phyloP scores from a whole-genome alignment of 805 yeast species.

The Citeromyces matritensis region DNA sequence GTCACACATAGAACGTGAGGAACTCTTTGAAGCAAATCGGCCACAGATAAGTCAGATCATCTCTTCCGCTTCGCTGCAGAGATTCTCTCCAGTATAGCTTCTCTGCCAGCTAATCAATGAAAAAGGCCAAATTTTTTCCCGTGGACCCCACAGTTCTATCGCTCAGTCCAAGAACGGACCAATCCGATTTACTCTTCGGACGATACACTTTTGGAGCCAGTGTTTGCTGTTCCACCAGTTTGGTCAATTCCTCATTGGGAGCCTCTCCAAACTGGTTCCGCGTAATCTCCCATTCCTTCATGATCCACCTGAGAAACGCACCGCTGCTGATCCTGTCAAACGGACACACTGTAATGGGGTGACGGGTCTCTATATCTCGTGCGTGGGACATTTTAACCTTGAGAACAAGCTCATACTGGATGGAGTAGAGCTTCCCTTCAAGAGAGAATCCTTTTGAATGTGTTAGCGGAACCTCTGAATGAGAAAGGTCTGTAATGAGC shows the following conservation, averaged over 20 bases:
- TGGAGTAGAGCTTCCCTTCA: background rate
- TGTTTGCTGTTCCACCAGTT: background rate
- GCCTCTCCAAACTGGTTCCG: background rate
- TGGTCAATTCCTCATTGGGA: background rate
- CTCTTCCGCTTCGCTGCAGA: no score
- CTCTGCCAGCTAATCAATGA: background rate
- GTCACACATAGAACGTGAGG: no score
- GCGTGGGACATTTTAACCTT: background rate
- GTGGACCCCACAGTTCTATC: background rate
- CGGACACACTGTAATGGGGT: background rate
- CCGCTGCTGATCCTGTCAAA: background rate
- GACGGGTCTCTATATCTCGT: background rate
- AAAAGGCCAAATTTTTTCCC: background rate
- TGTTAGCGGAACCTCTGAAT: background rate
- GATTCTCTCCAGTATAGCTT: no score
- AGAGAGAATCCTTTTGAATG: background rate
- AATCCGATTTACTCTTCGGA: background rate
- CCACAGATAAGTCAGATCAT: no score
- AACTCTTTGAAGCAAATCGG: no score
- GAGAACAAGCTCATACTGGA: background rate
- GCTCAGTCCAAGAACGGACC: constrained; percentile 1
- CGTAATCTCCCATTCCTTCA: background rate
- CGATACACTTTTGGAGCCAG: background rate
- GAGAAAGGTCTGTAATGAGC: background rate
- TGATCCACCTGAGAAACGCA: background rate